Conservation (phyloP, 805 yeast genomes). For the Metschnikowia shivogae region DNA sequence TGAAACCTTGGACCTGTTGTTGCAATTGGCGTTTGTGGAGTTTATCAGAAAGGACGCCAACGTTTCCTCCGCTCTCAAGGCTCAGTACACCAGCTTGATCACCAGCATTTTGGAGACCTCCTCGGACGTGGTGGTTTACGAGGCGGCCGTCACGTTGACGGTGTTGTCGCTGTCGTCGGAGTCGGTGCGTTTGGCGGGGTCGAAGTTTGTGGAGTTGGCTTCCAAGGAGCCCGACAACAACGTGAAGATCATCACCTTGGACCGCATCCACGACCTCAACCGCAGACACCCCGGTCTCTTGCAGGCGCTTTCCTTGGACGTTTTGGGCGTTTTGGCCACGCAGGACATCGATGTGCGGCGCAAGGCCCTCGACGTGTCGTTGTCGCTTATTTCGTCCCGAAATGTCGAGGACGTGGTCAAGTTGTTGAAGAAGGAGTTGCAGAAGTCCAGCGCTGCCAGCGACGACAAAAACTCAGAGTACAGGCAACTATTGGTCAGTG, state of each 20-base stretch:
- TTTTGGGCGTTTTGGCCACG: constrained; percentile 77
- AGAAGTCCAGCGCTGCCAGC: constrained; percentile 61
- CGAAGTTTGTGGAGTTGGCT: constrained; percentile 82
- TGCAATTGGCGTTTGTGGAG: constrained; percentile 87
- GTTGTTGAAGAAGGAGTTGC: constrained; percentile 85
- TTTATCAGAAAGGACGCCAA: constrained; percentile 72
- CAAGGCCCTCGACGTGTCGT: constrained; percentile 81
- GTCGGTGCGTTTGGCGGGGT: constrained; percentile 73
- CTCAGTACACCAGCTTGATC: constrained; percentile 68
- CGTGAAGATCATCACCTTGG: constrained; percentile 87
- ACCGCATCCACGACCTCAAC: constrained; percentile 75
- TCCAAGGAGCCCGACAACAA: constrained; percentile 92
- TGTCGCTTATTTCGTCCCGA: constrained; percentile 75
- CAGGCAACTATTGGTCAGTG: constrained; percentile 80
- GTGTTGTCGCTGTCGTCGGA: constrained; percentile 56
- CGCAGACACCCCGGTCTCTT: constrained; percentile 73
- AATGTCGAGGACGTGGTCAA: constrained; percentile 93
- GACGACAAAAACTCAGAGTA: constrained; percentile 84
- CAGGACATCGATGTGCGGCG: constrained; percentile 89
- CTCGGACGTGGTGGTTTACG: constrained; percentile 75
- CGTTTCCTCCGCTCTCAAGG: constrained; percentile 54
- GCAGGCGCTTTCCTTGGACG: constrained; percentile 79
- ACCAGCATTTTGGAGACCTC: constrained; percentile 68
- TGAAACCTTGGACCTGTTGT: constrained; percentile 68
- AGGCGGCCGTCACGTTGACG: constrained; percentile 81